Evolutionary conservation across 495 filamentous ascomycete species (phyloP).

Genomic region (Neurospora terricola): DNA sequence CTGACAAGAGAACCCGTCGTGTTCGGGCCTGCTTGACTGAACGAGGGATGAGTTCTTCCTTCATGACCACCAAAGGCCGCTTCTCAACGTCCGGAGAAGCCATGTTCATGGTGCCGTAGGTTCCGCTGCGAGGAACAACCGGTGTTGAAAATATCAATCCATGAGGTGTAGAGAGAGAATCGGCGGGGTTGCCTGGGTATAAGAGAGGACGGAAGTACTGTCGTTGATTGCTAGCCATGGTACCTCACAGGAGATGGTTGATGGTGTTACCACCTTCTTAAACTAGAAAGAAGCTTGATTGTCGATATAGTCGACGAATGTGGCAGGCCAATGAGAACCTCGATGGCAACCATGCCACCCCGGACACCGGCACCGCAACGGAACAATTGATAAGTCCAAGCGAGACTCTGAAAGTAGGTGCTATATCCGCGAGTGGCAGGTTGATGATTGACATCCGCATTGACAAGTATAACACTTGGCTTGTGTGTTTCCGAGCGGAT

Average conservation of each 20-base stretch:
- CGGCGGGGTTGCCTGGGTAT: neutral
- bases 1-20: neutral
- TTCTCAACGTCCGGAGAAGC: slow-evolving; percentile 7
- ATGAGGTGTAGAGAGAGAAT: neutral
- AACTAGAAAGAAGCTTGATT: neutral
- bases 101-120: slow-evolving; percentile 4
- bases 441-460: neutral
- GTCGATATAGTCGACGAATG: neutral
- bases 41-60: neutral
- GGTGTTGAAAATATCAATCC: neutral
- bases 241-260: neutral
- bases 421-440: neutral
- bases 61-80: neutral
- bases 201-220: neutral
- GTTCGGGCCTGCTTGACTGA: neutral
- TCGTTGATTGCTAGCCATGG: neutral
- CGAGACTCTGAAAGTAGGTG: neutral
- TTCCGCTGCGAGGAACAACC: neutral
- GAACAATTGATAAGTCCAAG: neutral
- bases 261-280: neutral
- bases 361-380: neutral
- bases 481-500: neutral
- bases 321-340: neutral
- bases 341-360: neutral
- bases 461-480: neutral